Base-by-base conservation (phyloP, 1,284 basidiomycete species). In the Tetrapyrgos nigripes region DNA sequence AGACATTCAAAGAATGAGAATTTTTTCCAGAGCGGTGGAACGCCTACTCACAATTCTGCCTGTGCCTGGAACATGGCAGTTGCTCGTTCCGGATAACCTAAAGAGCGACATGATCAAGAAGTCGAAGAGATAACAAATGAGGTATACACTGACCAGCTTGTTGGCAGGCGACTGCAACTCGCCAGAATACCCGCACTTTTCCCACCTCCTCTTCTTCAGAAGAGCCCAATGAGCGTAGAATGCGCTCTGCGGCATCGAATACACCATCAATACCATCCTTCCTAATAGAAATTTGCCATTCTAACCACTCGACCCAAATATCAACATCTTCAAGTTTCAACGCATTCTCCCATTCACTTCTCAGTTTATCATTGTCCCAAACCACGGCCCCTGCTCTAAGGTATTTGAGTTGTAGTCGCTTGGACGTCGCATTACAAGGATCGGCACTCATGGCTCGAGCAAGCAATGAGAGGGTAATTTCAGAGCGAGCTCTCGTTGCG, bases 31-130 rank as follows among this genome's bases (percentile, higher is more conserved):
- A 46, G n/a, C n/a, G 40, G 47, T 48, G 17, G 21, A 21, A 53
- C 17, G 29, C 43, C 14, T 28, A 70, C 87, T 66, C 73, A 92
- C 91, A 92, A 63, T 72, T 92, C 91, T 21, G 87, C 84, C 71
- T 92, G 88, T 8, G 89, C 89, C 70, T 93, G 91, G 64, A 91
- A 89, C 64, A 92, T 73, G 4, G 88, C 89, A 54, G 79, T 86
- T 14, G 88, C 86, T 54, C 88, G 84, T 72, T 93, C 91, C 52
- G 75, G 56, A 57, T 79, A 88, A 31, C 85, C 85, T 87, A 60
- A 47, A 52, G 27, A 62, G 56, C 50, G 50, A 26, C 50, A 63
- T 51, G 44, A 56, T 53, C 44, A 63, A 54, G 57, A 45, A 55
- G n/a, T 31, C 37, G 35, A 44, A 21, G 21, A 37, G 44, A 29